phyloP scores from a whole-genome alignment of 2,329 filamentous ascomycete genomes.

The Capronia coronata region DNA sequence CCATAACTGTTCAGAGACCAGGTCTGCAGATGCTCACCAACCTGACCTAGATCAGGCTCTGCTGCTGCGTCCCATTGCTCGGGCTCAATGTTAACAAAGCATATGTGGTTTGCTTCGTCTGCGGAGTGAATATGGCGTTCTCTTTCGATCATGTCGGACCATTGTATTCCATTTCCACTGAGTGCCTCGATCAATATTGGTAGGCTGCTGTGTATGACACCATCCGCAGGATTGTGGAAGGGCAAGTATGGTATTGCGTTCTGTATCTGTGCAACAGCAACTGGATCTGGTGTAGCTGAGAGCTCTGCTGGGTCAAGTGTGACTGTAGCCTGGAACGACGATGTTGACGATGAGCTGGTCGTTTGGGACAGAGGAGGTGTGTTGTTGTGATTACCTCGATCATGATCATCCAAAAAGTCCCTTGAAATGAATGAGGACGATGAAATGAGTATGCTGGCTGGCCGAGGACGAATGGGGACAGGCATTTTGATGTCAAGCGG shows the following conservation, averaged over 20 bases:
- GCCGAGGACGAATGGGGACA: background rate
- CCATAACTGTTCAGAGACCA: too few species aligned
- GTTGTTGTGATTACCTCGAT: background rate
- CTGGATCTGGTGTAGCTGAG: constrained; percentile 5
- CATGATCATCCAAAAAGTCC: background rate
- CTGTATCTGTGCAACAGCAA: constrained; percentile 17
- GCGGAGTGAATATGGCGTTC: too few species aligned
- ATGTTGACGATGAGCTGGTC: constrained; percentile 1
- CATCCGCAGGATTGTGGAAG: too few species aligned
- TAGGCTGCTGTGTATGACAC: too few species aligned
- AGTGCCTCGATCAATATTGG: too few species aligned
- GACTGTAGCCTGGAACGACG: constrained; percentile 8
- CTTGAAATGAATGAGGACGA: background rate
- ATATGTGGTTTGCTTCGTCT: too few species aligned
- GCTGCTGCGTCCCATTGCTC: too few species aligned
- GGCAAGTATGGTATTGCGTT: background rate
- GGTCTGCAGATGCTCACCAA: too few species aligned
- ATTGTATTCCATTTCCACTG: too few species aligned
- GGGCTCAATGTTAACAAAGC: too few species aligned
- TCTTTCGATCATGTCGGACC: too few species aligned
- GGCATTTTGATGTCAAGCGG: background rate
- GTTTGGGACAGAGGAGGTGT: background rate
- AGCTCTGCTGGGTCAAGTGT: constrained; percentile 14
- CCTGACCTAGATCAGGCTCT: too few species aligned
- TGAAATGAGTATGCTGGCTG: background rate